Conservation (phyloP, 1,139 yeast species). For the Pneumocystis wakefieldiae region DNA sequence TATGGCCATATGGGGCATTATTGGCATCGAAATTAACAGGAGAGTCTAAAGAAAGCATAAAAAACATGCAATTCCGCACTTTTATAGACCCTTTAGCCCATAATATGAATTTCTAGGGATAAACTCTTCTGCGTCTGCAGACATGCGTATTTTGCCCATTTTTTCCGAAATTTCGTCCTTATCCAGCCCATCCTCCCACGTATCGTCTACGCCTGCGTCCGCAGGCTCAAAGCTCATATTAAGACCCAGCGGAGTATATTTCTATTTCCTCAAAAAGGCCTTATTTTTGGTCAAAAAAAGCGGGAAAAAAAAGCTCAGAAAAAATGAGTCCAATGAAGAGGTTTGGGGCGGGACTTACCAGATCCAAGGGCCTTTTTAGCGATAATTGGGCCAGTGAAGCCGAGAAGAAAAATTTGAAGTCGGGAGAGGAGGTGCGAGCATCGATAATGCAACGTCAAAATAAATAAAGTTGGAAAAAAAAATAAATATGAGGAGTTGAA, state of each 20-base stretch:
- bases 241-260: too few species aligned
- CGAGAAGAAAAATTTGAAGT: too few species aligned
- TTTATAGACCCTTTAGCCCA: not conserved
- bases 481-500: not conserved
- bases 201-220: not conserved
- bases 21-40: not conserved
- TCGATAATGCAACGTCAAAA: too few species aligned
- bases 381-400: too few species aligned
- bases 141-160: not conserved
- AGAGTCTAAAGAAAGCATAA: not conserved
- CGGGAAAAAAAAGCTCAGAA: too few species aligned
- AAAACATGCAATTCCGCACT: not conserved
- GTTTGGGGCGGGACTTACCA: too few species aligned
- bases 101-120: not conserved
- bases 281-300: too few species aligned
- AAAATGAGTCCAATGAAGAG: too few species aligned
- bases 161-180: not conserved
- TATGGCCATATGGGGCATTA: not conserved
- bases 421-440: too few species aligned
- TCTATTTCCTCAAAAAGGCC: too few species aligned
- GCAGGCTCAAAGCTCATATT: not conserved
- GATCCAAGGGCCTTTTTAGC: too few species aligned
- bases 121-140: not conserved
- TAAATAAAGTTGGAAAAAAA: too few species aligned
- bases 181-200: not conserved